A percentile compares a stretch with the other conserved stretches of the same genome.
Conservation (phyloP, 2,329 filamentous ascomycete species). For the Cladosporium sp. region DNA sequence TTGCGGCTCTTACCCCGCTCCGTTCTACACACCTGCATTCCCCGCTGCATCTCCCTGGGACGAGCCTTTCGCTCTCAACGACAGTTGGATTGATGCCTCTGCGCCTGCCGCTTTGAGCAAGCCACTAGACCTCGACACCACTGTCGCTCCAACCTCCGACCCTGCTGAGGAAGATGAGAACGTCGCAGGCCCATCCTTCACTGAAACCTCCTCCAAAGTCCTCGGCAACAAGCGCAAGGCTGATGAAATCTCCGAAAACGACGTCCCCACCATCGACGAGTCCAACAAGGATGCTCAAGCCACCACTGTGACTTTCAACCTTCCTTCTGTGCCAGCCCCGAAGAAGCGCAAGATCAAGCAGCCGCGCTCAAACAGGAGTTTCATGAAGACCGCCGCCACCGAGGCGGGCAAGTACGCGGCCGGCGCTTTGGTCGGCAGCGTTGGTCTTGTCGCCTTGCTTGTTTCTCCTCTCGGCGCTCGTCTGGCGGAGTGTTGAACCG, state of each 20-base stretch:
- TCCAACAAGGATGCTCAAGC: background rate
- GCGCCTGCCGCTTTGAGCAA: too few species aligned
- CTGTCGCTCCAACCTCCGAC: too few species aligned
- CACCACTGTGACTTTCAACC: constrained; percentile 3
- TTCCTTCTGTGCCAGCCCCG: background rate
- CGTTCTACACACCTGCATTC: too few species aligned
- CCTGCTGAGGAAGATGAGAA: too few species aligned
- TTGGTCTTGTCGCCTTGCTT: constrained; percentile 24
- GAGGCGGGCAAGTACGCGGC: constrained; percentile 18
- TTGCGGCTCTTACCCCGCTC: too few species aligned
- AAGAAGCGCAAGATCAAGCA: constrained; percentile 8
- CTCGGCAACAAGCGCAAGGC: constrained; percentile 25
- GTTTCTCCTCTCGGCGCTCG: constrained; percentile 23
- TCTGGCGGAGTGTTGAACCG: constrained; percentile 20
- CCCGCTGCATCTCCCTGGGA: too few species aligned
- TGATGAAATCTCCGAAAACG: constrained; percentile 15
- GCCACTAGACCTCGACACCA: too few species aligned
- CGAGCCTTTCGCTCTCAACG: too few species aligned
- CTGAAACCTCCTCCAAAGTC: too few species aligned
- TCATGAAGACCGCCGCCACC: constrained; percentile 13
- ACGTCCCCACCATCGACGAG: background rate
- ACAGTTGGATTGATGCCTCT: too few species aligned
- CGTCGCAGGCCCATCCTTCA: too few species aligned
- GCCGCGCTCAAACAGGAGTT: background rate
- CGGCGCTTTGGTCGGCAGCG: constrained; percentile 20